phyloP scores from a whole-genome alignment of 1,139 yeast species.

The Saccharomyces hybrid region DNA sequence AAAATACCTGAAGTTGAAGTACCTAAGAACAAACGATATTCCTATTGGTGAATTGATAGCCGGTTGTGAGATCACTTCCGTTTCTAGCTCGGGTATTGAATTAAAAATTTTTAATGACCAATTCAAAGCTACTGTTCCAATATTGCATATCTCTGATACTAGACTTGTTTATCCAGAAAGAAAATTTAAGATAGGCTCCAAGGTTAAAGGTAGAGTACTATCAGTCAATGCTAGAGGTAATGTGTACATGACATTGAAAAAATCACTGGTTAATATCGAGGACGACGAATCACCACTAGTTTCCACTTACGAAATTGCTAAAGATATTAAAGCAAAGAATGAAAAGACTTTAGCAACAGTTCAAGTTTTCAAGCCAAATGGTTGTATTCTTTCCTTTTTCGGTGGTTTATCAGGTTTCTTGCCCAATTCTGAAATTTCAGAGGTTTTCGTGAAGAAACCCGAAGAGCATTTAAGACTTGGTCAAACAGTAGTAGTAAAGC shows the following conservation, averaged over 20 bases:
- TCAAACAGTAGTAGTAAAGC: constrained; percentile 72
- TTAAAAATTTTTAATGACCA: constrained; percentile 52
- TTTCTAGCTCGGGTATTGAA: constrained; percentile 61
- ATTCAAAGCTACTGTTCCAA: constrained; percentile 40
- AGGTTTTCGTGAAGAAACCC: constrained; percentile 72
- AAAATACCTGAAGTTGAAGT: constrained; percentile 53
- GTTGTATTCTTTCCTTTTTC: constrained; percentile 79
- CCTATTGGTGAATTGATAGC: constrained; percentile 64
- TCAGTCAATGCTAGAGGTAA: constrained; percentile 38
- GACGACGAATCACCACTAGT: constrained; percentile 44
- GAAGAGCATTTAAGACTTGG: constrained; percentile 74
- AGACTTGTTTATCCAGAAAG: constrained; percentile 84
- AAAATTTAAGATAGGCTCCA: constrained; percentile 77
- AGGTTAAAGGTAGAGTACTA: constrained; percentile 63
- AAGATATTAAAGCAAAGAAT: constrained; percentile 37
- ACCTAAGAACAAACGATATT: constrained; percentile 59
- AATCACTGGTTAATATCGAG: constrained; percentile 64
- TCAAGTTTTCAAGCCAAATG: constrained; percentile 61
- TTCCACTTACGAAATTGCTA: constrained; percentile 44
- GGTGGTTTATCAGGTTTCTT: constrained; percentile 71
- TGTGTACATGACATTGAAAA: constrained; percentile 66
- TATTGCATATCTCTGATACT: constrained; percentile 74
- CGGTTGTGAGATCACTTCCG: constrained; percentile 51
- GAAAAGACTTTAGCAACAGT: constrained; percentile 69
- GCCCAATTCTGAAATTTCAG: constrained; percentile 84